Base-by-base conservation (phyloP, 768 basidiomycete genomes). In the Inosperma sp. region DNA sequence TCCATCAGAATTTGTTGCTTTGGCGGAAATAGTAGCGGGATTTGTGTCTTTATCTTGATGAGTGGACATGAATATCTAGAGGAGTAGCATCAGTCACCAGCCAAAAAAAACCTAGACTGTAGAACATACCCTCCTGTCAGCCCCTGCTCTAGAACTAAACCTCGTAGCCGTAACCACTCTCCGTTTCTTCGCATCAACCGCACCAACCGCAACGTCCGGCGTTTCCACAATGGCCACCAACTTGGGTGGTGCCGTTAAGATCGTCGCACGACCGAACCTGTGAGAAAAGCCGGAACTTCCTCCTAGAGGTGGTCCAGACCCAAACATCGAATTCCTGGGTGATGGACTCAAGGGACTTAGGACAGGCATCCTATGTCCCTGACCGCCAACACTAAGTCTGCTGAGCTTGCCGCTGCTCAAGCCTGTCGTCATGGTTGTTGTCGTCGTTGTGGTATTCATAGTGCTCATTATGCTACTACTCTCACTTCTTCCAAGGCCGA, bases 151-250 rank as follows among this genome's bases (percentile, higher is more conserved):
- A 19, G 87, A 84, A 63, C 90, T 92, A 62, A 93, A 94, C 53
- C 92, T 72, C 14, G 91, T 95, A 6, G 88, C 87, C 48, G 89
- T 92, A 12, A 91, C 85, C 1, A 93, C 88, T 41, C 92, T 72
- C 58, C 86, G 74, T 75, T 93, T 90, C 65, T 77, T 73, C 14
- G 88, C 82, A 65, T 94, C 92, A 7, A 93, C 87, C 19, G 91
- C 88, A 7, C 92, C 92, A 30, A 91, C 81, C n/a, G 83, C 90
- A 7, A 92, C 84, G 62, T 93, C 92, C 8, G 90, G 88, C 8
- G 88, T 92, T 65, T 88, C 88, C 14, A 93, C 84, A 25, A 93
- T 71, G 4, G 85, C 88, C 14, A 93, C 78, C 23, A 93, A 69
- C 62, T 83, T 83, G 13, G 92, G 91, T n/a, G 89, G 86, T 13